These are phyloP conservation scores for Clarireedia paspali DNA, from an alignment of 2,329 filamentous ascomycete genomes.

Conservation along the genomic window DNA sequence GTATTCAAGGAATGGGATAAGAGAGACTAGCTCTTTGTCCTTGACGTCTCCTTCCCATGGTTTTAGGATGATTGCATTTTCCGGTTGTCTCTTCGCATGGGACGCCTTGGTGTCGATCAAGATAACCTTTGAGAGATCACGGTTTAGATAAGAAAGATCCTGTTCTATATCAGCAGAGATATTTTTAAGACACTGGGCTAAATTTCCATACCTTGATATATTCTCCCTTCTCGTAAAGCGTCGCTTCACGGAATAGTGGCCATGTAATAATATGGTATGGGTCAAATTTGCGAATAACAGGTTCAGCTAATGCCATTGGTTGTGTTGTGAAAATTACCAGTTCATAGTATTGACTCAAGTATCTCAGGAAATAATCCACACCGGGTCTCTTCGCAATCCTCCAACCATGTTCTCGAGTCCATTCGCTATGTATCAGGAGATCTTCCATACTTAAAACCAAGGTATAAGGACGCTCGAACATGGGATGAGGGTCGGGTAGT, in stretches of 20 bases:
- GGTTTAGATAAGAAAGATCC: constrained; percentile 97
- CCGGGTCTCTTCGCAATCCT: constrained; percentile 90
- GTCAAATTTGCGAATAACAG: constrained; percentile 86
- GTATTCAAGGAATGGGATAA: constrained; percentile 97
- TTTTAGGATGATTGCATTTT: constrained; percentile 86
- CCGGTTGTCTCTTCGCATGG: constrained; percentile 85
- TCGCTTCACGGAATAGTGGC: constrained; percentile 93
- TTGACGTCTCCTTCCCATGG: constrained; percentile 81
- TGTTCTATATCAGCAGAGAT: constrained; percentile 32
- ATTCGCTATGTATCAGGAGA: constrained; percentile 88
- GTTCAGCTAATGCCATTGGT: constrained; percentile 76
- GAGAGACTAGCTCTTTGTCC: constrained; percentile 77
- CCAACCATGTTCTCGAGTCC: constrained; percentile 92
- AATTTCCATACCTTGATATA: constrained; percentile 72
- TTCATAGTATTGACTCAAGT: constrained; percentile 96
- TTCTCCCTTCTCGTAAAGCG: constrained; percentile 90
- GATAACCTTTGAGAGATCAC: constrained; percentile 90
- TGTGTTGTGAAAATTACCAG: constrained; percentile 91
- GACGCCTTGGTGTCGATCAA: constrained; percentile 80
- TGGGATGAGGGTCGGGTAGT: constrained; percentile 72
- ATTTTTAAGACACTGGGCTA: neutral
- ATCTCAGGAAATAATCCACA: constrained; percentile 93
- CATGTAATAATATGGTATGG: constrained; percentile 93
- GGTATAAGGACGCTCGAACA: constrained; percentile 80
- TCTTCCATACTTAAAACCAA: constrained; percentile 90